These are phyloP conservation scores for Luffa aegyptiaca DNA, from an alignment of 306 rosid species.

Conservation along the genomic window DNA sequence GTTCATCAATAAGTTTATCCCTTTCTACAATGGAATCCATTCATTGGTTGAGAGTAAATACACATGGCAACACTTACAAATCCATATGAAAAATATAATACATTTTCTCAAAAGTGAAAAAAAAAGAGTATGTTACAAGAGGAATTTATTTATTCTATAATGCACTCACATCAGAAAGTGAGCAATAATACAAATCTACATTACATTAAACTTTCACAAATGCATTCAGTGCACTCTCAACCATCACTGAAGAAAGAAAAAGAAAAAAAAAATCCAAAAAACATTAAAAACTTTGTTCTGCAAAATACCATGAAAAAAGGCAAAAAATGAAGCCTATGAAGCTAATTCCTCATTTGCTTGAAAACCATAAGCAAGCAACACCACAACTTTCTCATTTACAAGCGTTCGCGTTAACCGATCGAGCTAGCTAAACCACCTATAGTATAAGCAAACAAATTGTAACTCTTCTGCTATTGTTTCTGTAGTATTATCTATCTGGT, in stretches of 20 bases:
- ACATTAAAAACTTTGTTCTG: neutral
- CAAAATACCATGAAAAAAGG: neutral
- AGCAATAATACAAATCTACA: neutral
- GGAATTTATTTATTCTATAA: neutral
- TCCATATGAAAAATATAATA: neutral
- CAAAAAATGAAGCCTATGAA: neutral
- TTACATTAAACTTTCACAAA: neutral
- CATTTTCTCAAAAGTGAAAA: neutral
- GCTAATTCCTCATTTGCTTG: neutral
- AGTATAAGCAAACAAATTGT: neutral
- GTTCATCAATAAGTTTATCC: too few relatives aligned
- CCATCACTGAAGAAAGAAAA: neutral
- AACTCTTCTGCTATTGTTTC: neutral
- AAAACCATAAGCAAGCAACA: neutral
- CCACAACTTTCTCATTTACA: neutral
- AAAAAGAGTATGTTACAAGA: neutral
- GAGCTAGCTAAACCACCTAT: neutral
- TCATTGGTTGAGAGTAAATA: too few relatives aligned
- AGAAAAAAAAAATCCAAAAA: too few relatives aligned
- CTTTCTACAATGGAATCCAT: neutral
- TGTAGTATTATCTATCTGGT: neutral
- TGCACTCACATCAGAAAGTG: conserved; percentile 3
- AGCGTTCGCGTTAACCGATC: too few relatives aligned
- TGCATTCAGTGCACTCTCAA: neutral
- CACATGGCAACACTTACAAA: neutral